A percentile compares a stretch with the other conserved stretches of the same genome.
Conservation (phyloP, 2,329 filamentous ascomycete genomes). For the Shiraia bambusicola region DNA sequence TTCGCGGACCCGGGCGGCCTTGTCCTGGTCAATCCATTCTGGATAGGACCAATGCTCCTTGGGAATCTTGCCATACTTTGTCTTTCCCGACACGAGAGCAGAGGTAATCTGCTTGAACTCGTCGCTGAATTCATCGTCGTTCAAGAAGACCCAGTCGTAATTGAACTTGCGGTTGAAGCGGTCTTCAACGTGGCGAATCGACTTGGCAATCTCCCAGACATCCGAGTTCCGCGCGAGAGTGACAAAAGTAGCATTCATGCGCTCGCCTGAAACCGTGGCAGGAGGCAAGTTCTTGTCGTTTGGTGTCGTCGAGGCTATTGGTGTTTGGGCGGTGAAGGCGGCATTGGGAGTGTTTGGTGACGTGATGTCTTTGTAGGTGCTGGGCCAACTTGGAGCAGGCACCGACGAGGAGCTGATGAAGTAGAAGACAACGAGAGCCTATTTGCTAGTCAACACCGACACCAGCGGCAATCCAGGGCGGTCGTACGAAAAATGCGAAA, state of each 20-base stretch:
- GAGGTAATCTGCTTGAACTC: constrained; percentile 90
- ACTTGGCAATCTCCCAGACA: constrained; percentile 94
- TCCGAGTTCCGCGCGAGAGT: constrained; percentile 91
- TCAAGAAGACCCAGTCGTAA: constrained; percentile 99
- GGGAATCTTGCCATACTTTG: constrained; percentile 86
- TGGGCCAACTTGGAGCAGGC: constrained; percentile 39
- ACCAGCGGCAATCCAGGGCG: background rate
- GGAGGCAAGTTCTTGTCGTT: constrained; percentile 40
- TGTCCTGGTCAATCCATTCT: constrained; percentile 91
- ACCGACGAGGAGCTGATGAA: constrained; percentile 68
- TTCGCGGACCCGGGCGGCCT: constrained; percentile 84
- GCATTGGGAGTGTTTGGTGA: constrained; percentile 18
- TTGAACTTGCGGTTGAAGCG: constrained; percentile 96
- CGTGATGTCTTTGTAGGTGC: constrained; percentile 22
- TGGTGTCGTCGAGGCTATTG: constrained; percentile 30
- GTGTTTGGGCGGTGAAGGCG: constrained; percentile 12
- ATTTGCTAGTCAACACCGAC: constrained; percentile 13
- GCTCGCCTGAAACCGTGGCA: constrained; percentile 62
- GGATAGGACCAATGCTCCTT: constrained; percentile 97
- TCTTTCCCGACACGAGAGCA: constrained; percentile 87
- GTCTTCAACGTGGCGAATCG: constrained; percentile 94
- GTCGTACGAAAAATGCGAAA: constrained; percentile 75
- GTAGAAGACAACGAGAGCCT: constrained; percentile 73
- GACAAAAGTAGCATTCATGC: constrained; percentile 97
- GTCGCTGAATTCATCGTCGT: constrained; percentile 91